Conservation (phyloP, 345 rosid genomes). For the Salix caprea region DNA sequence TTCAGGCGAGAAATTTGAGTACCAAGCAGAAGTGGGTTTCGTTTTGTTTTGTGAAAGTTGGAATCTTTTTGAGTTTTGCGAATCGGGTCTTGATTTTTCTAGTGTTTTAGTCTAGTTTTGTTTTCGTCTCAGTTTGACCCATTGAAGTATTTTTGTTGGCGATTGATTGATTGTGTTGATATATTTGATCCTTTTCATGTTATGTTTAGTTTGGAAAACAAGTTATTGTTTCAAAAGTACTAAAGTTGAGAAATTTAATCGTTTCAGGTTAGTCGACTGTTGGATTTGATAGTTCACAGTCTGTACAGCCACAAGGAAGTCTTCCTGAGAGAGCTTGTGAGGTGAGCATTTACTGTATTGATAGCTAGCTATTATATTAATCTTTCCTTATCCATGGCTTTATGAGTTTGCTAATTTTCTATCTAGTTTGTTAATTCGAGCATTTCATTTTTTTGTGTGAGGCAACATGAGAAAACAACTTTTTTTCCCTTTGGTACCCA, state of each 20-base stretch:
- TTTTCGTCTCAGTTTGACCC: neutral
- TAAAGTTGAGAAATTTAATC: conserved; percentile 10
- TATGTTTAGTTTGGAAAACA: neutral
- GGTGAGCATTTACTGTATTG: conserved; percentile 40
- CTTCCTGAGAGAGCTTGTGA: conserved; percentile 89
- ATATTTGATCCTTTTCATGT: neutral
- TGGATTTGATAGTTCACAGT: conserved; percentile 84
- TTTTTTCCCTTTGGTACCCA: neutral
- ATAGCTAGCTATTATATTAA: too few relatives aligned
- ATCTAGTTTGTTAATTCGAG: neutral
- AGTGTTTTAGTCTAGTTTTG: neutral
- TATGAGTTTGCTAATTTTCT: neutral
- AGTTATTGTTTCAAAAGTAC: neutral
- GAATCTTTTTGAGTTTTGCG: neutral
- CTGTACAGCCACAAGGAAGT: conserved; percentile 78
- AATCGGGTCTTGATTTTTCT: neutral
- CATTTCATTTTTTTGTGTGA: neutral
- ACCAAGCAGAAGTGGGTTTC: conserved; percentile 89
- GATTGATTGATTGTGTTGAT: neutral
- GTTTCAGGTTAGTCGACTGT: conserved; percentile 76
- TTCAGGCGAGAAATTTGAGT: conserved; percentile 88
- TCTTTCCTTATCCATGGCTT: neutral
- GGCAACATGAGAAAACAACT: neutral
- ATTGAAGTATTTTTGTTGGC: neutral
- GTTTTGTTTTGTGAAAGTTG: conserved; percentile 3